These are phyloP conservation scores for Diaporthe sp. DNA, from an alignment of 2,329 filamentous ascomycete genomes.

Conservation along the genomic window DNA sequence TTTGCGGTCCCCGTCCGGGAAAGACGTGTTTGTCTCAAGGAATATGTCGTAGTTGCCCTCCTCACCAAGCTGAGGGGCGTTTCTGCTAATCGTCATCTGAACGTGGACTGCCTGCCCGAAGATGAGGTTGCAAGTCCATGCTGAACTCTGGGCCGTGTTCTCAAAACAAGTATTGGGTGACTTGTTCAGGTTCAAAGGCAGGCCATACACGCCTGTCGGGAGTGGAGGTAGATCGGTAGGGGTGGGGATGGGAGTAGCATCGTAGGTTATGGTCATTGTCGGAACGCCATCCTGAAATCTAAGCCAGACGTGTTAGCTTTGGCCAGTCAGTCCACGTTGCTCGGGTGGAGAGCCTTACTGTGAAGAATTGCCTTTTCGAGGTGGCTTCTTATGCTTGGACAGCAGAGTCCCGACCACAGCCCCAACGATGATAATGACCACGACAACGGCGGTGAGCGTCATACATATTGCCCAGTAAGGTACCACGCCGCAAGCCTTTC, in stretches of 20 bases:
- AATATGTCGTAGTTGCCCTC: constrained; percentile 57
- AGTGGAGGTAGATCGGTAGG: constrained; percentile 67
- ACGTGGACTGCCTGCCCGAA: constrained; percentile 57
- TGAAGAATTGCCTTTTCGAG: constrained; percentile 44
- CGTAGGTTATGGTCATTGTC: constrained; percentile 57
- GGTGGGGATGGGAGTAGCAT: constrained; percentile 65
- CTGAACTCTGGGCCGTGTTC: constrained; percentile 65
- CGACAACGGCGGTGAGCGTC: constrained; percentile 60
- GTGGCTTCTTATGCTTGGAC: constrained; percentile 50
- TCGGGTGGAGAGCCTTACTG: constrained; percentile 43
- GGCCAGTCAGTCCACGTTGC: neutral
- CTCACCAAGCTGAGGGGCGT: constrained; percentile 46
- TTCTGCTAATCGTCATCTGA: constrained; percentile 55
- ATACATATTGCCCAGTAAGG: constrained; percentile 74
- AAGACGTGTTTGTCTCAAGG: constrained; percentile 55
- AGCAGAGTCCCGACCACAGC: constrained; percentile 67
- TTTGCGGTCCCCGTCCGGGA: constrained; percentile 49
- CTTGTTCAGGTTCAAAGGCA: constrained; percentile 67
- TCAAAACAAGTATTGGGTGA: constrained; percentile 70
- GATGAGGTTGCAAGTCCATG: constrained; percentile 75
- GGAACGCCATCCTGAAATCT: constrained; percentile 43
- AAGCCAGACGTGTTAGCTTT: constrained; percentile 38
- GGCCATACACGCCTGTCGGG: constrained; percentile 66
- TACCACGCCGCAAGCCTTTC: constrained; percentile 70
- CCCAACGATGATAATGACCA: constrained; percentile 70